A percentile compares a stretch with the other conserved stretches of the same genome.
phyloP scores from a whole-genome alignment of 768 basidiomycete genomes.

The Dacryopinax primogenitus region DNA sequence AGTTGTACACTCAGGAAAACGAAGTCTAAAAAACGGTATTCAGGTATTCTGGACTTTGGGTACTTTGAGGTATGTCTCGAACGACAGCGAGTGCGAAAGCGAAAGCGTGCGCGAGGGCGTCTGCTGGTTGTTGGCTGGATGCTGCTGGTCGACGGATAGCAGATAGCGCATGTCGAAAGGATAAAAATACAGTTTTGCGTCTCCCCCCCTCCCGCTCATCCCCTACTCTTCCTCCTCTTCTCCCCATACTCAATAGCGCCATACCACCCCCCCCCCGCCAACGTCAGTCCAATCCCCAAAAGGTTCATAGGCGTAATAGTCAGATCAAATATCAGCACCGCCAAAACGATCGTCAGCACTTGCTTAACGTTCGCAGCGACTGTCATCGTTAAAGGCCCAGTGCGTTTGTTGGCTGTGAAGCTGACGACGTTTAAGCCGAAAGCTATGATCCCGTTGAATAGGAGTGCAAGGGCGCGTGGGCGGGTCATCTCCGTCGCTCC shows the following conservation, averaged over 20 bases:
- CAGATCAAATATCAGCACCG: slow-evolving; percentile 72
- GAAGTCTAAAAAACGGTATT: too few relatives aligned
- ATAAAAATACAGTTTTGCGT: too few relatives aligned
- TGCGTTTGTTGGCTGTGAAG: slow-evolving; percentile 89
- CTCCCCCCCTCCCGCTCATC: too few relatives aligned
- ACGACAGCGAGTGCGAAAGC: too few relatives aligned
- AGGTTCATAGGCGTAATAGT: slow-evolving; percentile 68
- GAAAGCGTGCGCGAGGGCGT: too few relatives aligned
- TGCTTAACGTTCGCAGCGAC: slow-evolving; percentile 91
- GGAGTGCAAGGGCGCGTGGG: slow-evolving; percentile 41
- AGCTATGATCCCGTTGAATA: slow-evolving; percentile 73
- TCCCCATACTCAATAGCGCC: slow-evolving; percentile 46
- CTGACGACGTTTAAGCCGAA: slow-evolving; percentile 88
- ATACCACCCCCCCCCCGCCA: slow-evolving; percentile 76
- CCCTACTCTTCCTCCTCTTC: slow-evolving; percentile 14
- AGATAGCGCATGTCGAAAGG: too few relatives aligned
- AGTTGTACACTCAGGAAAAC: too few relatives aligned
- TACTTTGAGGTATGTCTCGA: too few relatives aligned
- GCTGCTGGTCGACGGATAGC: too few relatives aligned
- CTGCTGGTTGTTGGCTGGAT: too few relatives aligned
- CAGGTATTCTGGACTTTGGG: too few relatives aligned
- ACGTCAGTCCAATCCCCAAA: slow-evolving; percentile 69
- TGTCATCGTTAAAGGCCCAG: slow-evolving; percentile 81
- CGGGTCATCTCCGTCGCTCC: slow-evolving; percentile 35
- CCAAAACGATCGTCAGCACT: slow-evolving; percentile 74